Evolutionary conservation across 1,139 yeast species (phyloP).

Genomic region (Kazachstania sp.): DNA sequence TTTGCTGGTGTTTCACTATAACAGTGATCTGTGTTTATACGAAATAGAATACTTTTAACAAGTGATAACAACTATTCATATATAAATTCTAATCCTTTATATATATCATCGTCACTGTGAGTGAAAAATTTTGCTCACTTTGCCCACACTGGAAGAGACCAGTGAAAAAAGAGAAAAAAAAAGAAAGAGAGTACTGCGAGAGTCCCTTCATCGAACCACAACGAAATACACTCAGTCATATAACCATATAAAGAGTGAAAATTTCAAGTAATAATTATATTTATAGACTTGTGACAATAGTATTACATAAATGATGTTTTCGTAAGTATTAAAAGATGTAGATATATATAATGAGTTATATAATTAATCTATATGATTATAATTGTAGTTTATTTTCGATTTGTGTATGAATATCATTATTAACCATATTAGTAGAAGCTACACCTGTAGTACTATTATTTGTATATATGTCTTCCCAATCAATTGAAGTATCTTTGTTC

Average conservation of each 20-base stretch:
- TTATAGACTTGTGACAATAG: no score
- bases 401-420: constrained; percentile 57
- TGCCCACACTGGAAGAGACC: background rate
- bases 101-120: no score
- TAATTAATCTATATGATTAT: background rate
- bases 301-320: background rate
- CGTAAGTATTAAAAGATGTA: background rate
- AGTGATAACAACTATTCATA: no score
- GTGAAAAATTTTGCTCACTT: background rate
- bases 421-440: constrained; percentile 9
- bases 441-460: constrained; percentile 15
- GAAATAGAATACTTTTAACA: no score
- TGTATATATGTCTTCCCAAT: constrained; percentile 89
- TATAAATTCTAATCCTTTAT: no score
- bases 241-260: no score
- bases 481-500: constrained; percentile 66
- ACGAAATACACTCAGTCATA: no score
- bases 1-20: background rate
- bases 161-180: background rate
- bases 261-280: no score
- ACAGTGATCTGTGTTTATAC: background rate
- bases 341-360: background rate
- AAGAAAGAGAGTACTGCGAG: background rate
- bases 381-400: constrained; percentile 61
- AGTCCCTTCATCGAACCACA: background rate